Evolutionary conservation across 176 grass and related monocot genomes (phyloP).

Genomic region (Hordeum vulgare): MorexV3_pseudomolecules_assembly NC_058519.1:429021873-429022372

Average conservation of each 20-base stretch:
- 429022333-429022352: no score
- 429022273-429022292: background rate
- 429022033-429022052: constrained; percentile 61
- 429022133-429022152: no score
- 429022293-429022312: background rate
- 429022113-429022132: background rate
- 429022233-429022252: background rate
- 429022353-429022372: no score
- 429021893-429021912: background rate
- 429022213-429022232: background rate
- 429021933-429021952: background rate
- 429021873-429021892: constrained; percentile 89
- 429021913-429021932: background rate
- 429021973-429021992: constrained; percentile 67
- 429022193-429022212: background rate
- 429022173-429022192: background rate
- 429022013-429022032: constrained; percentile 80
- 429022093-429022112: background rate
- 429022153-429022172: background rate
- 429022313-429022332: background rate
- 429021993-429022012: constrained; percentile 48
- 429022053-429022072: constrained; percentile 89
- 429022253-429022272: background rate
- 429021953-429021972: constrained; percentile 32
- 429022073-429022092: constrained; percentile 2